A percentile compares a stretch with the other conserved stretches of the same genome.
phyloP scores from a whole-genome alignment of 176 grass and related monocot genomes.

The Musa troglodytarum region DNA sequence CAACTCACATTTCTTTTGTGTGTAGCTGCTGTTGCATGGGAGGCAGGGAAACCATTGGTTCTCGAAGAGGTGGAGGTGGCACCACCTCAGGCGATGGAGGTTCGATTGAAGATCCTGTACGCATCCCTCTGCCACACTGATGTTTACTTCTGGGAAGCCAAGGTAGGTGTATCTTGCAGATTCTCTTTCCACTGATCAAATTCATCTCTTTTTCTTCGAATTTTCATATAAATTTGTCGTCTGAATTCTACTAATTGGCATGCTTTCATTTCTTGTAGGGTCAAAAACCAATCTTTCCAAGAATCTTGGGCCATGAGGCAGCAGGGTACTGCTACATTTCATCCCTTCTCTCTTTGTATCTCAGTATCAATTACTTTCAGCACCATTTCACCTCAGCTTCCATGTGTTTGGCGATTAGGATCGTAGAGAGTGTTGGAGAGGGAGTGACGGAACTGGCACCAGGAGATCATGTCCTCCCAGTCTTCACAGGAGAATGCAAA shows the following conservation, averaged over 20 bases:
- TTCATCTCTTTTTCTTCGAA: not conserved
- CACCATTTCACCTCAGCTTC: not conserved
- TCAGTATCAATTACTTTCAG: too few relatives aligned
- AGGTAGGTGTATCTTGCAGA: not conserved
- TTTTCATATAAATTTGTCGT: not conserved
- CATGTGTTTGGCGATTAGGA: not conserved
- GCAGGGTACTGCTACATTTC: conserved; percentile 1
- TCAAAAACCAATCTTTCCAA: conserved; percentile 1
- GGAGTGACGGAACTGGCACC: conserved; percentile 10
- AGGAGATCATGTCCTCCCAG: conserved; percentile 15
- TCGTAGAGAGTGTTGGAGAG: conserved; percentile 6
- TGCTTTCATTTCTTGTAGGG: not conserved
- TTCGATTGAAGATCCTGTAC: not conserved
- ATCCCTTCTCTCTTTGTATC: not conserved
- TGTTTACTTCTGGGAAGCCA: conserved; percentile 12
- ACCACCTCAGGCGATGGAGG: not conserved
- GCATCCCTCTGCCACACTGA: conserved; percentile 7
- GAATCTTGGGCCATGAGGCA: conserved; percentile 6
- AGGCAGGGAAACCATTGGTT: not conserved
- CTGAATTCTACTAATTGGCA: not conserved
- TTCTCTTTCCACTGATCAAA: not conserved
- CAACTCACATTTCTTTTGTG: not conserved
- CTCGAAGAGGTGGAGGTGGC: conserved; percentile 8
- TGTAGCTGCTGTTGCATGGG: conserved; percentile 5
- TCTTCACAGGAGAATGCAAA: conserved; percentile 17